Base-by-base conservation (phyloP, 2,329 filamentous ascomycete species). In the Trichoderma aggressivum region DNA sequence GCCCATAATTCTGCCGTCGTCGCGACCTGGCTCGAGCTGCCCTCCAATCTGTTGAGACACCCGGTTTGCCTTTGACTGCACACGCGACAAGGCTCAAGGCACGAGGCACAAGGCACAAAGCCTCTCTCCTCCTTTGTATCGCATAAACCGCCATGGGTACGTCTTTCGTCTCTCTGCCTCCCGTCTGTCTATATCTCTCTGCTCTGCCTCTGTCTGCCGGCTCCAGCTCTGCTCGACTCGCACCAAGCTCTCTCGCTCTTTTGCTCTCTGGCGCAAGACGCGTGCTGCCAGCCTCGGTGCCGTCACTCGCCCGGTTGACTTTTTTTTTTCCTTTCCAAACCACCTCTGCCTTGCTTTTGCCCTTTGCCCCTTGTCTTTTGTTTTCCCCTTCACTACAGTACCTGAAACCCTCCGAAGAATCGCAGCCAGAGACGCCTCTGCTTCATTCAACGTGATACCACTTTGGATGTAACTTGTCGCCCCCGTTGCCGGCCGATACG, bases 391-490 rank as follows among this genome's bases (percentile, higher is more conserved):
- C 32, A n/a, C n/a, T 30, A 16, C 34, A n/a, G n/a, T n/a, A n/a
- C n/a, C 55, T 50, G 39, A n/a, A 43, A 56, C 63, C 21, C 16
- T 24, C 50, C 32, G 50, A 36, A 24, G n/a, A 18, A 10, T 10
- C 30, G 50, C 30, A 66, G 28, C 36, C 30, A 68, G n/a, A 60
- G 21, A 59, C 43, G 21, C n/a, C 24, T 62, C 60, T 34, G 55
- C 65, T 70, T 65, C 78, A 78, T 76, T 77, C 78, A 77, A 77
- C 76, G 78, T 79, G 78, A 79, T 79, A 79, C 78, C 75, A 79
- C 74, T 74, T 75, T 77, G 77, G 76, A 78, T 78, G 78, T 78
- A 79, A 77, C 77, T 78, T 74, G 74, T 75, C 74, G 74, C 75
- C 74, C 59, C 77, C 77, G 74, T 77, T 76, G 74, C 76, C 77